Evolutionary conservation across 306 rosid species (phyloP).

Genomic region (Cotoneaster glaucophyllus): DNA sequence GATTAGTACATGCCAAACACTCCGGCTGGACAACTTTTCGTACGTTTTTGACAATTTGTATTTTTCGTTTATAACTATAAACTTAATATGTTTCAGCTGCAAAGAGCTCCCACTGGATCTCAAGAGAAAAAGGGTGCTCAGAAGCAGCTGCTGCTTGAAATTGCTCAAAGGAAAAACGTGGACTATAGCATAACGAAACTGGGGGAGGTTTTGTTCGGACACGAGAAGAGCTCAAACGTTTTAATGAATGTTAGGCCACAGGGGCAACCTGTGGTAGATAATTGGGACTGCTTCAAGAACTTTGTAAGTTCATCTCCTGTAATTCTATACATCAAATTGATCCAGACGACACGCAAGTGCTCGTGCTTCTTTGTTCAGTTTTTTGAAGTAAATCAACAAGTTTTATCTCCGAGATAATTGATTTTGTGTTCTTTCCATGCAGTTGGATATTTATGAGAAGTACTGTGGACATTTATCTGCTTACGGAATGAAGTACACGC

Average conservation of each 20-base stretch:
- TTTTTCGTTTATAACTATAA: not conserved
- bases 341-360: no score
- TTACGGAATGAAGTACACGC: conserved; percentile 38
- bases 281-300: conserved; percentile 57
- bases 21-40: not conserved
- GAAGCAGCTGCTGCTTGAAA: conserved; percentile 26
- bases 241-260: conserved; percentile 30
- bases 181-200: conserved; percentile 28
- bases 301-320: conserved; percentile 25
- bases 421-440: not conserved
- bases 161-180: conserved; percentile 23
- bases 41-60: not conserved
- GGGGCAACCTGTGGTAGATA: conserved; percentile 51
- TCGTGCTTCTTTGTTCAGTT: no score
- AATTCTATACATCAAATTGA: no score
- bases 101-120: conserved; percentile 34
- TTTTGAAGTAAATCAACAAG: not conserved
- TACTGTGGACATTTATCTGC: conserved; percentile 29
- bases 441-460: conserved; percentile 32
- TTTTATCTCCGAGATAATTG: no score
- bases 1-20: not conserved
- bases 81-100: conserved; percentile 17
- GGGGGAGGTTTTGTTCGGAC: conserved; percentile 40
- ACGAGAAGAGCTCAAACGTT: conserved; percentile 12
- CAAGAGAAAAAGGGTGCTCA: conserved; percentile 33